Evolutionary conservation across 108 stramenopile species (phyloP).

Genomic region (Skeletonema marinoi): DNA sequence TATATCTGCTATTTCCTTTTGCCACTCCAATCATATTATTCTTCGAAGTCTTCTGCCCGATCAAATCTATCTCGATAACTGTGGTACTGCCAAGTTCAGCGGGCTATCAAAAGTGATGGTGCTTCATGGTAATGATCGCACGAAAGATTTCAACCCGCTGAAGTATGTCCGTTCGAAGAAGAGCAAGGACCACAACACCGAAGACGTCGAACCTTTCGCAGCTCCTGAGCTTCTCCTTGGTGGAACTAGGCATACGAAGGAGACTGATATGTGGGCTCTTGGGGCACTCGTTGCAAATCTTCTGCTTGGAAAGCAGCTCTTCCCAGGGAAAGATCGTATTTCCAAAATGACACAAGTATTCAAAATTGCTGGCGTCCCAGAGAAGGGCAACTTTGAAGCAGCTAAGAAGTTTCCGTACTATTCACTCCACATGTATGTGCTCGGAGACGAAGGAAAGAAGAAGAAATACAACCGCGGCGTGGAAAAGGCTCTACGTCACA

Average conservation of each 20-base stretch:
- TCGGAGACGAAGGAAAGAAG: conserved; percentile 50
- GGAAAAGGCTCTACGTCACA: conserved; percentile 64
- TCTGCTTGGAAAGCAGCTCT: conserved; percentile 77
- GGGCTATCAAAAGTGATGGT: conserved; percentile 76
- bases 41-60: conserved; percentile 73
- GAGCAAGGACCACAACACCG: conserved; percentile 53
- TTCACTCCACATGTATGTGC: conserved; percentile 41
- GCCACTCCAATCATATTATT: conserved; percentile 78
- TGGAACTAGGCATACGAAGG: conserved; percentile 70
- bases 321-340: conserved; percentile 71
- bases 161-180: conserved; percentile 51
- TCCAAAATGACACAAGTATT: conserved; percentile 63
- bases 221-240: conserved; percentile 84
- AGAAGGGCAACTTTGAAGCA: conserved; percentile 57
- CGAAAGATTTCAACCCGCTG: conserved; percentile 46
- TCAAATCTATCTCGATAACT: conserved; percentile 79
- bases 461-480: conserved; percentile 85
- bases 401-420: conserved; percentile 75
- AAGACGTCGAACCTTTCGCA: conserved; percentile 69
- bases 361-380: conserved; percentile 80
- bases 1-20: conserved; percentile 76
- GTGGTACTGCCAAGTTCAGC: conserved; percentile 74
- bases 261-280: conserved; percentile 86
- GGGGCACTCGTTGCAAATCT: conserved; percentile 79
- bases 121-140: conserved; percentile 52